Evolutionary conservation across 2,329 filamentous ascomycete genomes (phyloP).

Genomic region (Volutella citrinella): DNA sequence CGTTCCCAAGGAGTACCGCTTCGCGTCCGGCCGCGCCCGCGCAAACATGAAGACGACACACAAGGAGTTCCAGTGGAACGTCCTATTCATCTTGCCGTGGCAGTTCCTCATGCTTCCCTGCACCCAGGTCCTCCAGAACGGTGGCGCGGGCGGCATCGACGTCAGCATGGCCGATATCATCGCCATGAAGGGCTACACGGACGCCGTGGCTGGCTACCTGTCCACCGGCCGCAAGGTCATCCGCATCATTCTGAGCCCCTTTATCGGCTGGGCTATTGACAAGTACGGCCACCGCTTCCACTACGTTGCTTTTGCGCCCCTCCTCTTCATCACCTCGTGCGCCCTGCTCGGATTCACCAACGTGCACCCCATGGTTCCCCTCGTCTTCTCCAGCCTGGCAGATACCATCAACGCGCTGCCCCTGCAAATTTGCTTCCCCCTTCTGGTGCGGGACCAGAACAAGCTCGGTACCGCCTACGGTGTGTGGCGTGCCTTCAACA

Average conservation of each 20-base stretch:
- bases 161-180: conserved; percentile 21
- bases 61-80: conserved; percentile 17
- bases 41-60: conserved; percentile 9
- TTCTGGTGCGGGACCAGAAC: conserved; percentile 20
- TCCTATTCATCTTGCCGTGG: conserved; percentile 16
- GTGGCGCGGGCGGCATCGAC: conserved; percentile 17
- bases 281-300: conserved; percentile 23
- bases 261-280: conserved; percentile 17
- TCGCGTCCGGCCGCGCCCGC: conserved; percentile 12
- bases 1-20: conserved; percentile 7
- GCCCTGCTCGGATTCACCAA: conserved; percentile 20
- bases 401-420: conserved; percentile 21
- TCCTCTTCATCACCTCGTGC: conserved; percentile 18
- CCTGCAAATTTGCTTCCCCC: conserved; percentile 20
- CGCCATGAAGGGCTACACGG: conserved; percentile 20
- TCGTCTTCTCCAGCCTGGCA: conserved; percentile 18
- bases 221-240: conserved; percentile 18
- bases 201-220: conserved; percentile 19
- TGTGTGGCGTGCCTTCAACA: conserved; percentile 21
- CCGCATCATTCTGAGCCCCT: conserved; percentile 16
- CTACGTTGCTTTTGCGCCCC: conserved; percentile 17
- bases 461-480: conserved; percentile 23
- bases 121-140: conserved; percentile 20
- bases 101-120: conserved; percentile 20
- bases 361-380: conserved; percentile 15